Evolutionary conservation across 2,329 filamentous ascomycete species (phyloP), one percentile per base, ranked within the genome.

Genomic region (Xylaria arbuscula): DNA sequence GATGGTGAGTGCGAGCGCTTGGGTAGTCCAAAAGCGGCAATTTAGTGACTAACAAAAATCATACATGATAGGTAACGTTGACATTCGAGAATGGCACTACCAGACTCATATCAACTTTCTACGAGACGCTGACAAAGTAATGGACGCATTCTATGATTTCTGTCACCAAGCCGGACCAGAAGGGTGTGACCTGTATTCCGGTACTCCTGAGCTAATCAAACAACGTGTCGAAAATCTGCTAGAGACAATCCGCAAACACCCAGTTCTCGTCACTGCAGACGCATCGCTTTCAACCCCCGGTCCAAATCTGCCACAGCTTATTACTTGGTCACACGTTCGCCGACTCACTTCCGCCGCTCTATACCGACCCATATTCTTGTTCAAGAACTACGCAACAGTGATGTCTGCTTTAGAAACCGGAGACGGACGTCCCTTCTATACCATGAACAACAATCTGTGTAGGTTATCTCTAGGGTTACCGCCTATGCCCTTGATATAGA

Each of bases 71-170:
- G 76, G 84, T 32, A 86, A 86, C 57, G 83, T 85, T 15, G 84
- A 86, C 70, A 86, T 88, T 70, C 82, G 84, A 48, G 86, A 87
- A 72, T 88, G 85, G 85, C 84, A 81, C 64, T 78, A 80, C 34
- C 80, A 83, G 11, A 76, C 77, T 0, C 80, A 84, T 64, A 77
- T 81, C 69, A 83, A 83, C 68, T 86, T 86, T 60, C 73, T 87
- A 7, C 79, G 79, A n/a, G 85, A 89, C 72, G 83, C 85, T 15
- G 87, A 90, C 74, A 80, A 83, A 60, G 83, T 86, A 6, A 82
- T 88, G 72, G 76, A 81, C 1, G 82, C 79, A 19, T 89, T 90
- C 66, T 87, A 85, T 72, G 77, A 80, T 19, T 82, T 83, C 48
- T 91, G 89, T 73, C 82, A 84, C 72, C 77, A 81, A 50, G 87